Base-by-base conservation (phyloP, 768 basidiomycete genomes). In the Boletellus ananas region DNA sequence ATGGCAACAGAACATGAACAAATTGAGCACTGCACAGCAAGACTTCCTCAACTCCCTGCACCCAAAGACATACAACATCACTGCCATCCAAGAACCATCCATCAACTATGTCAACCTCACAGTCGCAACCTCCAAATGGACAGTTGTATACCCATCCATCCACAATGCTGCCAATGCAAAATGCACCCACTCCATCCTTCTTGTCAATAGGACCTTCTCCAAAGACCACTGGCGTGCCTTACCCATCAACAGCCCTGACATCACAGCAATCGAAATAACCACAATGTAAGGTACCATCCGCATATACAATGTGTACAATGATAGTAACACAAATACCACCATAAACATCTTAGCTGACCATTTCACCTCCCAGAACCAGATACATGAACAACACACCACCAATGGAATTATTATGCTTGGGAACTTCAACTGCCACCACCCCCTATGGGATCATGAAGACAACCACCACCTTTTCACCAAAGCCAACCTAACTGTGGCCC, bases 31-130 rank as follows among this genome's bases (percentile, higher is more conserved):
- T 4, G 37, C 36, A 2, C 46, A 47, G 11, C 27, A 39, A 6
- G 40, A 49, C 20, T 8, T 49, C 0, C 47, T 49, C 16, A 16
- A 25, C 3, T 11, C 42, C 21, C 40, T 49, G 0, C 14, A 49
- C 21, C 40, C 39, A 2, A 8, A 13, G 3, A 12, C 11, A 14
- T 49, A 35, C 34, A 16, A 42, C n/a, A n/a, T 49, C 10, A n/a
- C 40, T 2, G 33, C 23, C 0, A 34, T 49, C 16, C 47, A 49
- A 16, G 47, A 49, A 49, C 47, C 40, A 6, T 9, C n/a, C 20
- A 35, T 49, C 2, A 49, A 49, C 13, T 29, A n/a, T 6, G 23
- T 49, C 13, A 42, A 49, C 34, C 34, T 49, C 16, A 49, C 40
- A n/a, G 11, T 40, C 1, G 7, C 33, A 1, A 48, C 34, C 31